Evolutionary conservation across 1,284 basidiomycete species (phyloP), one percentile per base, ranked within the genome.

Genomic region (Cryptococcus sp.): DNA sequence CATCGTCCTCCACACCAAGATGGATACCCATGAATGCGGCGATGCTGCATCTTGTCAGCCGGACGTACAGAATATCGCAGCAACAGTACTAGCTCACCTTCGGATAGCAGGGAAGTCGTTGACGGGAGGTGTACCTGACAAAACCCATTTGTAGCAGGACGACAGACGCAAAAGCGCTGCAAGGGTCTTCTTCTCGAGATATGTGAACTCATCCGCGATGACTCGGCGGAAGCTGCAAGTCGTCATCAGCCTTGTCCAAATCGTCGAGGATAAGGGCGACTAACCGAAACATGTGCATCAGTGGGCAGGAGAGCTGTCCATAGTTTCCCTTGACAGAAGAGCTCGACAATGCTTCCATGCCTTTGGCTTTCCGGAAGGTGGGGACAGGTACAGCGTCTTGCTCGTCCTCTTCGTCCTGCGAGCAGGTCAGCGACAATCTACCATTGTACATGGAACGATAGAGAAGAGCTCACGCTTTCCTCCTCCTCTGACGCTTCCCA

Each of bases 131-230:
- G 93, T 97, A 40, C 94, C 93, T 0, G 93, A 97, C n/a, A 97
- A 83, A 3, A 97, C 90, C 93, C 93, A 97, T 56, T 87, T 88
- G 61, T 90, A 85, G 57, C 88, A 87, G 0, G 91, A 88, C 23
- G 87, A 85, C 23, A 95, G 78, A 42, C 84, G 85, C 3, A 90
- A 90, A 31, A 95, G 84, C 67, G 93, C 84, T 1, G 90, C 83
- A 56, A 91, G 87, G 8, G 87, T 83, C 68, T 89, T 87, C 54
- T 89, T 91, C 40, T 89, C 87, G 16, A 95, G 83, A 73, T 97
- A 97, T 1, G 93, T 95, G 77, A 95, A 97, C 76, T 97, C 93
- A 79, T 97, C 94, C 48, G 96, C 87, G 52, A 96, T 88, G 50
- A 91, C 85, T 3, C 93, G 88, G 7, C 89, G 83, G 75, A 90